Percentiles rank a stretch among this genome's conserved stretches.
Evolutionary conservation across 768 basidiomycete genomes (phyloP).

Genomic region (Leccinum barrowsii): DNA sequence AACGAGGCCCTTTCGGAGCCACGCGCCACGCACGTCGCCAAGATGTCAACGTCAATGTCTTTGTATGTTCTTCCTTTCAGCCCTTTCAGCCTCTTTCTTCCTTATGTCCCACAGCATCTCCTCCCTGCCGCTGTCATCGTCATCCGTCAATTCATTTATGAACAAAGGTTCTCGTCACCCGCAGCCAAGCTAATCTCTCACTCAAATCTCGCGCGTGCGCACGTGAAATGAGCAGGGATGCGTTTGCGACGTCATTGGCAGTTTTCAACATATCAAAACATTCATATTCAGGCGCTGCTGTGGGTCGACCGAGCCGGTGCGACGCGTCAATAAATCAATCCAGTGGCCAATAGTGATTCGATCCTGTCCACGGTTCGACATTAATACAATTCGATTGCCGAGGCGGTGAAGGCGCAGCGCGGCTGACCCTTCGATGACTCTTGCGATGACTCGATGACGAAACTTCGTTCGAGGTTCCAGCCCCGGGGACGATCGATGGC

Average conservation of each 20-base stretch:
- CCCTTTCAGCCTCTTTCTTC: not conserved
- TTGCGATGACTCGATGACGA: not conserved
- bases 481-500: not conserved
- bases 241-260: not conserved
- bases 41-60: not conserved
- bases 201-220: not conserved
- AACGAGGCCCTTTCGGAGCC: not conserved
- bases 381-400: not conserved
- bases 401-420: not conserved
- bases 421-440: not conserved
- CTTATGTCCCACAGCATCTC: not conserved
- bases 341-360: not conserved
- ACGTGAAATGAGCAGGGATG: not conserved
- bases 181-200: not conserved
- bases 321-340: not conserved
- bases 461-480: constrained; percentile 2
- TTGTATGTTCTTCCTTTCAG: not conserved
- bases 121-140: not conserved
- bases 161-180: not conserved
- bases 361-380: not conserved
- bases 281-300: not conserved
- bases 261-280: not conserved
- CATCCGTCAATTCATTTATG: not conserved
- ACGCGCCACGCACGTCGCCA: not conserved
- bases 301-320: not conserved